Evolutionary conservation across 345 rosid species (phyloP), one percentile per base, ranked within the genome.

Genomic region (Garcia nutans): DNA sequence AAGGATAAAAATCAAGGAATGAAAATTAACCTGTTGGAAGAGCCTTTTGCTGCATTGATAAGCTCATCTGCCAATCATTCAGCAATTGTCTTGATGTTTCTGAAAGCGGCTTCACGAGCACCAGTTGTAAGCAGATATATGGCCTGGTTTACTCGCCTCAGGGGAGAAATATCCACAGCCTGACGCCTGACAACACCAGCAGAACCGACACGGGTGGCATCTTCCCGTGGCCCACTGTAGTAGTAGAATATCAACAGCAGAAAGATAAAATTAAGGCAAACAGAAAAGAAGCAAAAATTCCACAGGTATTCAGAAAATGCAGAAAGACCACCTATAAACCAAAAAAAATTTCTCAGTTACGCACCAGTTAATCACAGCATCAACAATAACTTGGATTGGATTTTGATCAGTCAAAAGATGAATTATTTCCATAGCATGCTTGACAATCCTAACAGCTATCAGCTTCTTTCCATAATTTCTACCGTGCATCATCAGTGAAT

Each of bases 111-210:
- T 63, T 93, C 98, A 70, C 99, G 93, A 13, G 99, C 98, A 78
- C 99, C 97, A 33, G 99, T 95, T 0, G 98, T 95, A 22, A 95
- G 86, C 10, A 95, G 86, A 66, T 88, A 95, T 73, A 95, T 86
- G 0, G 98, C 99, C 77, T 91, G 97, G 74, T 95, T 95, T 19
- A 95, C 98, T 58, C 98, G 93, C 37, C 98, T 86, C 37, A 95
- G 76, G 3, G 99, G 99, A 74, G 98, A 93, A 84, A 95, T 91
- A 91, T 93, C 99, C 65, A 95, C 98, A 5, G 97, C 99, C 83
- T 95, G 99, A 63, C 98, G 92, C 81, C 99, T 88, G 19, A 95
- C 99, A 77, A 93, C 97, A 88, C 99, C 99, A 72, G 99, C 98
- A 69, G 97, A 95, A 13, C 99, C 99, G 78, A 95, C 93, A 45